Evolutionary conservation across 495 filamentous ascomycete species (phyloP).

Genomic region (Hypoxylon fragiforme): DNA sequence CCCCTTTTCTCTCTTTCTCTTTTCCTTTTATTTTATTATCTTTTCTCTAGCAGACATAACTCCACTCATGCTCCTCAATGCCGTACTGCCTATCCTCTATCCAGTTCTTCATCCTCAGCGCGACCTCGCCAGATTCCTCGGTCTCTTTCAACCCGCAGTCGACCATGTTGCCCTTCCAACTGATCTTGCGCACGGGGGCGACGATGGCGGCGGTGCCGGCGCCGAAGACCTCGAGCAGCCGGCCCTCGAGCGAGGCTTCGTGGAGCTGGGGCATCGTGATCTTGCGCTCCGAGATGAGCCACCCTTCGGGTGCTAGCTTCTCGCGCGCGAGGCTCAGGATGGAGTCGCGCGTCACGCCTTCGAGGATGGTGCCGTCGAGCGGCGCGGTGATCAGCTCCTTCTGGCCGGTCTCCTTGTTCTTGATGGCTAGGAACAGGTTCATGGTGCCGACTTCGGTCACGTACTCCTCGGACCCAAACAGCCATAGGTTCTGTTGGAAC

Average conservation of each 20-base stretch:
- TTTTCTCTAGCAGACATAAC: slow-evolving; percentile 49
- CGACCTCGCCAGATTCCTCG: slow-evolving; percentile 85
- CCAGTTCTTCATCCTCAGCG: slow-evolving; percentile 88
- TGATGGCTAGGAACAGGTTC: slow-evolving; percentile 89
- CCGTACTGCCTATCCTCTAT: slow-evolving; percentile 95
- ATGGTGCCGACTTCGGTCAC: slow-evolving; percentile 97
- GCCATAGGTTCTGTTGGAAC: slow-evolving; percentile 97
- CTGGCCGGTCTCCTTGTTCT: slow-evolving; percentile 79
- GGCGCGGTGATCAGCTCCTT: slow-evolving; percentile 91
- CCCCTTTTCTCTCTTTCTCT: neutral
- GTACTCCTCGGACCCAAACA: slow-evolving; percentile 91
- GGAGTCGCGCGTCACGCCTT: slow-evolving; percentile 90
- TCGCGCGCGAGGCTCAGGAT: slow-evolving; percentile 83
- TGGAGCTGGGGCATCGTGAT: slow-evolving; percentile 83
- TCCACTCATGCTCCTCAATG: slow-evolving; percentile 87
- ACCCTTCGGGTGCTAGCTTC: slow-evolving; percentile 79
- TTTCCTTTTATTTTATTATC: slow-evolving; percentile 17
- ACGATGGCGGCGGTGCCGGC: slow-evolving; percentile 87
- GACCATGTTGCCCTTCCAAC: slow-evolving; percentile 77
- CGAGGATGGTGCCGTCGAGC: slow-evolving; percentile 94
- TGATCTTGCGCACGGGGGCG: slow-evolving; percentile 80
- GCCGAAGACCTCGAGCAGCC: slow-evolving; percentile 90
- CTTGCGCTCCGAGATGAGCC: slow-evolving; percentile 85
- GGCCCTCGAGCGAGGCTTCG: slow-evolving; percentile 78
- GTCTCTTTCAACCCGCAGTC: slow-evolving; percentile 74